Percentiles rank a stretch among this genome's conserved stretches.
Evolutionary conservation across 371 early-diverging fungal genomes (phyloP).

Genomic region (Cokeromyces recurvatus): DNA sequence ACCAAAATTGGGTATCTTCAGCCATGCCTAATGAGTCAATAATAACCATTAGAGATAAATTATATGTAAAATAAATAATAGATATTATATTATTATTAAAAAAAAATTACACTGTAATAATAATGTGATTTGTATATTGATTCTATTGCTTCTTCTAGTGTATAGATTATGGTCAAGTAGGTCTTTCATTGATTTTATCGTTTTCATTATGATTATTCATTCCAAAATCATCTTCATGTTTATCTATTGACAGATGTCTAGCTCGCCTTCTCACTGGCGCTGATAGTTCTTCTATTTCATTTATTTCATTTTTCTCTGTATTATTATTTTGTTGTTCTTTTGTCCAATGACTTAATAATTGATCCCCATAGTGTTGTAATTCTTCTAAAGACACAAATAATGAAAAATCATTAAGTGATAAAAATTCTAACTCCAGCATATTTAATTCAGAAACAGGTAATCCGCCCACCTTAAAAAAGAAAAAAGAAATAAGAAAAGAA

Average conservation of each 20-base stretch:
- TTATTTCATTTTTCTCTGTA: neutral
- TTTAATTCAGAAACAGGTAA: conserved; percentile 86
- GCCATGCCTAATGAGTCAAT: conserved; percentile 34
- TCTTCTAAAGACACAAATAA: conserved; percentile 69
- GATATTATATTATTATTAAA: no score
- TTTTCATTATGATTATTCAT: conserved; percentile 6
- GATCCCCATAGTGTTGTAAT: conserved; percentile 77
- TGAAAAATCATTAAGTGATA: conserved; percentile 72
- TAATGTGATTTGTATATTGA: neutral
- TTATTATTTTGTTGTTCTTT: conserved; percentile 22
- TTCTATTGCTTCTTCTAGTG: neutral
- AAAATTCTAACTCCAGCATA: conserved; percentile 79
- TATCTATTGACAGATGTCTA: conserved; percentile 20
- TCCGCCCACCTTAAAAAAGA: conserved; percentile 81
- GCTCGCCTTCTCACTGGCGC: conserved; percentile 18
- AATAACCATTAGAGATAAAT: conserved; percentile 13
- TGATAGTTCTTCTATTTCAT: conserved; percentile 5
- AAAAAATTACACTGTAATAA: no score
- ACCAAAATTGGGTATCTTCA: conserved; percentile 70
- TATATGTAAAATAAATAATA: no score
- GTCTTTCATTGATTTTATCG: conserved; percentile 6
- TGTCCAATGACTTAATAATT: conserved; percentile 57
- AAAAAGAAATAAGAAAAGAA: no score
- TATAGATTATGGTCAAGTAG: neutral
- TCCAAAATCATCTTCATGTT: conserved; percentile 13